Base-by-base conservation (phyloP, 768 basidiomycete genomes). In the Leccinum longicurvipes region DNA sequence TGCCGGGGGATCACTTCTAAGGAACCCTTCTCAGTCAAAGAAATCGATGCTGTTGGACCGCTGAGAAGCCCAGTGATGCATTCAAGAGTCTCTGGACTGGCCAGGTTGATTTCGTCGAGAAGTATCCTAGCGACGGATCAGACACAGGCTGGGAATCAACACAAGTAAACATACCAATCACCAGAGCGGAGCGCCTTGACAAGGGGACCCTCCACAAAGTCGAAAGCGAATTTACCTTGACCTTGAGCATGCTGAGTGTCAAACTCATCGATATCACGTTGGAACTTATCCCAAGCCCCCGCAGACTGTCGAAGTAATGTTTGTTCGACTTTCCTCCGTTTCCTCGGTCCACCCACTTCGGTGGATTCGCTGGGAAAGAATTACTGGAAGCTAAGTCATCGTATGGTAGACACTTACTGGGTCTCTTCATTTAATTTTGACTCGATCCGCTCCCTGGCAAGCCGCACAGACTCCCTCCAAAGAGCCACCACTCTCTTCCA, bases 171-270 rank as follows among this genome's bases (percentile, higher is more conserved):
- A 63, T 64, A 96, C 97, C 97, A 99, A 68, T 96, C 84, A 6
- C 97, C 97, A 46, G 79, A 80, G 27, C 88, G 81, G 54, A 99
- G 72, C 3, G 97, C 97, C 63, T 87, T 90, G 23, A 97, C 84
- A n/a, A 99, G 76, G 12, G 97, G 95, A 0, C 96, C 97, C 67
- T 99, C 97, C 2, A 98, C 86, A 63, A 98, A 98, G 9, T 86
- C 85, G 66, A 98, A 98, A 0, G 94, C 90, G 65, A 97, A 89
- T 67, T 91, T 94, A 25, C 91, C 86, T 63, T 89, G 87, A 48
- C 87, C 88, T 54, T 84, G 84, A n/a, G 93, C 85, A 68, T 95
- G 88, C 63, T 95, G 91, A 1, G 87, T 76, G 60, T 96, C 91
- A 60, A 99, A 99, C 28, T 86, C 84, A 29, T 82, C 77, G 6